Conservation (phyloP, 225 moss, liverwort and hornwort species). For the Ulota crispa region DNA sequence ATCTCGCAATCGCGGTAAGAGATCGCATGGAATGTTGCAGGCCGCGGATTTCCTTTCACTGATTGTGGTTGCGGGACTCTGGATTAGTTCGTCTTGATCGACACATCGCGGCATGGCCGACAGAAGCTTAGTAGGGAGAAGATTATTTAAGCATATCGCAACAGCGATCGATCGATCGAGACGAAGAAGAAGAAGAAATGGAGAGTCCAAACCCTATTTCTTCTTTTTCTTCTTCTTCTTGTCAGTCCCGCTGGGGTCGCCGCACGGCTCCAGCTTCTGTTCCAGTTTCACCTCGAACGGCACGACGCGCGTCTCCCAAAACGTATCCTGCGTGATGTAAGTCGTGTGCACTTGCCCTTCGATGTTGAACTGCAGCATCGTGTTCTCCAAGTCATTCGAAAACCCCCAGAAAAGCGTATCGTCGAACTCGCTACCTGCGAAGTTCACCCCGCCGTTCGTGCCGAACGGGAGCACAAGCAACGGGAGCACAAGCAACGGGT, state of each 20-base stretch:
- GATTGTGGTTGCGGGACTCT: background rate
- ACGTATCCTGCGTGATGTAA: conserved; percentile 35
- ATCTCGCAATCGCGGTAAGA: background rate
- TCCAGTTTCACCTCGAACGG: conserved; percentile 47
- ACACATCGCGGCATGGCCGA: background rate
- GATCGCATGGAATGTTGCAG: background rate
- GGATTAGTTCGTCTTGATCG: background rate
- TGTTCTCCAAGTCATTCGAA: conserved; percentile 37
- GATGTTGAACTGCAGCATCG: conserved; percentile 25
- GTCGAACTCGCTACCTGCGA: conserved; percentile 35
- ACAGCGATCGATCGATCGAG: background rate
- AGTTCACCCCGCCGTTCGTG: conserved; percentile 45
- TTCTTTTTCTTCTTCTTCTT: conserved; percentile 62
- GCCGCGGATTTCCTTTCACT: background rate
- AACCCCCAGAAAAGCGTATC: conserved; percentile 49
- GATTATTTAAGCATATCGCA: background rate
- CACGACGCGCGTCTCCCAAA: conserved; percentile 49
- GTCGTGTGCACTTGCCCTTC: conserved; percentile 47
- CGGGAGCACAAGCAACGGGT: conserved; percentile 47
- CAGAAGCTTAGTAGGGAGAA: background rate
- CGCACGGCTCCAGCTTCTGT: conserved; percentile 42
- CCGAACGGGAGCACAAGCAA: conserved; percentile 42
- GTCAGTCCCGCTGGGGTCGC: conserved; percentile 31
- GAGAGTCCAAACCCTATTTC: conserved; percentile 9
- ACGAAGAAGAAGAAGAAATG: background rate